A percentile compares a stretch with the other conserved stretches of the same genome.
Evolutionary conservation across 352 stramenopile genomes (phyloP).

Genomic region (Phytophthora parvispora): DNA sequence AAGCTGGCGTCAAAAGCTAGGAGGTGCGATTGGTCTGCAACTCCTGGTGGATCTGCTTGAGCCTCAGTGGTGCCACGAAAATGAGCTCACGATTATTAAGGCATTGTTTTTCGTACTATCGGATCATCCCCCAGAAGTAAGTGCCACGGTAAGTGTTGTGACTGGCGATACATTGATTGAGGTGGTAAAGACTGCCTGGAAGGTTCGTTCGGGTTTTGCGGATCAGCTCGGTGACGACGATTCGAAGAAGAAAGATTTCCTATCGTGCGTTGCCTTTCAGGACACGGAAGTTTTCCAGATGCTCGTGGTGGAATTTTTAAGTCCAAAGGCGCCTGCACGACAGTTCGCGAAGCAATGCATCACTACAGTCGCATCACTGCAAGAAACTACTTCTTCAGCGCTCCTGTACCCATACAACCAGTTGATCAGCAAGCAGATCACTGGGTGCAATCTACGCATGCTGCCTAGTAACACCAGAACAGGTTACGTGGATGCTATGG

Average conservation of each 20-base stretch:
- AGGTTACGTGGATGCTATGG: constrained; percentile 90
- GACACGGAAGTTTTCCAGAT: constrained; percentile 90
- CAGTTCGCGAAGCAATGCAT: constrained; percentile 84
- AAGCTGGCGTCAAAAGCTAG: constrained; percentile 88
- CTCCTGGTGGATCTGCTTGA: constrained; percentile 75
- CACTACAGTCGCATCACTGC: constrained; percentile 58
- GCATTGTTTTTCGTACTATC: constrained; percentile 90
- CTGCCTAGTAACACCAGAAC: constrained; percentile 73
- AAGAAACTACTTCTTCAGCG: constrained; percentile 67
- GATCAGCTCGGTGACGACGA: constrained; percentile 39
- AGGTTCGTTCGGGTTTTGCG: constrained; percentile 48
- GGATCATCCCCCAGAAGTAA: constrained; percentile 89
- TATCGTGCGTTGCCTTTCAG: constrained; percentile 81
- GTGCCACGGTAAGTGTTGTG: constrained; percentile 76
- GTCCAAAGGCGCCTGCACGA: constrained; percentile 72
- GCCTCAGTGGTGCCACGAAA: constrained; percentile 87
- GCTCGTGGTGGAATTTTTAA: constrained; percentile 90
- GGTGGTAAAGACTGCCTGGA: constrained; percentile 70
- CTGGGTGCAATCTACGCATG: constrained; percentile 79
- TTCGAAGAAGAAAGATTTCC: constrained; percentile 68
- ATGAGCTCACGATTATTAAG: constrained; percentile 88
- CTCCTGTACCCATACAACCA: constrained; percentile 89
- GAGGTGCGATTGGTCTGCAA: constrained; percentile 74
- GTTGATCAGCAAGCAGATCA: constrained; percentile 89
- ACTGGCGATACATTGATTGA: constrained; percentile 71